These are phyloP conservation scores for Esteya vermicola DNA, from an alignment of 2,329 filamentous ascomycete genomes.

Conservation along the genomic window DNA sequence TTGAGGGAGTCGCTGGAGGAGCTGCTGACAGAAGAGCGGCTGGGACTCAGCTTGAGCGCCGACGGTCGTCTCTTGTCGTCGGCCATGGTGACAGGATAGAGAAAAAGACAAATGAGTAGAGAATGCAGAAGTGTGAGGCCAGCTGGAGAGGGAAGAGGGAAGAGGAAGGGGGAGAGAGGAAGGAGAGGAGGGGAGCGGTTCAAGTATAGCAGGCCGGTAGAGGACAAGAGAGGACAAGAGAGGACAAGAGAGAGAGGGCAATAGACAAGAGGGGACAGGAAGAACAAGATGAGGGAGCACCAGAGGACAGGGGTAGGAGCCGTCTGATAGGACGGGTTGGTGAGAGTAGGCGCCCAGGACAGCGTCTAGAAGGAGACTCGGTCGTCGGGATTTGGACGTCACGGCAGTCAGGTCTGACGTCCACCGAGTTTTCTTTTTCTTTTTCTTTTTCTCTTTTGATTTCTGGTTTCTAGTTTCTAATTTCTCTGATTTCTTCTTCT, in stretches of 20 bases:
- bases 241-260: conserved; percentile 19
- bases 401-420: too few species aligned
- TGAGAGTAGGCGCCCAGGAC: too few species aligned
- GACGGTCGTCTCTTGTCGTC: conserved; percentile 43
- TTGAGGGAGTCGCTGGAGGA: conserved; percentile 45
- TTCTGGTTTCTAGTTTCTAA: too few species aligned
- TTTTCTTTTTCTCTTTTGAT: too few species aligned
- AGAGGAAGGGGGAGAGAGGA: conserved; percentile 9
- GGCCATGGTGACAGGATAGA: conserved; percentile 1
- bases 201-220: conserved; percentile 27
- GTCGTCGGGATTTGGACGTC: too few species aligned
- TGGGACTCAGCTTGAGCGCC: conserved; percentile 38
- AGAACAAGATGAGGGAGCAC: neutral
- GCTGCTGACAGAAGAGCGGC: conserved; percentile 34
- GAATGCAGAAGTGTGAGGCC: conserved; percentile 29
- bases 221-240: conserved; percentile 5
- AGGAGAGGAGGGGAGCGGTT: conserved; percentile 23
- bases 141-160: conserved; percentile 33
- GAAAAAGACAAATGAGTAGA: conserved; percentile 1
- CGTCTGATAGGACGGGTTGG: too few species aligned
- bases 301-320: too few species aligned
- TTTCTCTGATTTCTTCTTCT: neutral
- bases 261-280: neutral
- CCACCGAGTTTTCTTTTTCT: too few species aligned
- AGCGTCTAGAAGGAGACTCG: too few species aligned